Evolutionary conservation across 352 stramenopile genomes (phyloP).

Genomic region (Globisporangium acanthophoron): DNA sequence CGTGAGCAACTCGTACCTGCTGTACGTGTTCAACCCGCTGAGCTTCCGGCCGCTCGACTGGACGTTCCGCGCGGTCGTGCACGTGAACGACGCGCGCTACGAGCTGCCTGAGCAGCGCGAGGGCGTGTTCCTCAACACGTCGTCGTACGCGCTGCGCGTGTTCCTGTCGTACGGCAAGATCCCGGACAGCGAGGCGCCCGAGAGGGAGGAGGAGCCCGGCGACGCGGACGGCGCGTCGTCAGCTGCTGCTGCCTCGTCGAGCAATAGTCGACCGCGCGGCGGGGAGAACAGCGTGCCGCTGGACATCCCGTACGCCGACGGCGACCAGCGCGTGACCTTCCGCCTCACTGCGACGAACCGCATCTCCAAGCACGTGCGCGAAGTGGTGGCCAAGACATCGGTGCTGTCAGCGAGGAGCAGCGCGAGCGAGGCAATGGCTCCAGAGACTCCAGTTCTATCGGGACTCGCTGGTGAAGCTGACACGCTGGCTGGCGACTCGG

Average conservation of each 20-base stretch:
- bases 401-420: conserved; percentile 35
- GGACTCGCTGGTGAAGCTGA: conserved; percentile 4
- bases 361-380: conserved; percentile 51
- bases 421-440: conserved; percentile 2
- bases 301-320: conserved; percentile 51
- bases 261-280: conserved; percentile 26
- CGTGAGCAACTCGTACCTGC: conserved; percentile 81
- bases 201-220: background rate
- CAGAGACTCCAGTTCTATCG: too few species aligned
- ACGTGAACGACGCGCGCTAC: conserved; percentile 46
- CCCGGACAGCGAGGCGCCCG: conserved; percentile 20
- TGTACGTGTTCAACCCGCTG: conserved; percentile 86
- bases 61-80: conserved; percentile 64
- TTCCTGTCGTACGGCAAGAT: conserved; percentile 86
- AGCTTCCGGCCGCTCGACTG: conserved; percentile 78
- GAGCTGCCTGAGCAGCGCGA: conserved; percentile 57
- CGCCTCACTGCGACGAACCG: conserved; percentile 69
- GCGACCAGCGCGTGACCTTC: conserved; percentile 58
- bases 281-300: conserved; percentile 54
- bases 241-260: conserved; percentile 7
- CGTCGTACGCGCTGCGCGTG: conserved; percentile 57
- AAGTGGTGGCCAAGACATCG: conserved; percentile 51
- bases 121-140: conserved; percentile 77
- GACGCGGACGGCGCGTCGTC: background rate
- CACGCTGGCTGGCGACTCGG: background rate